phyloP scores from a whole-genome alignment of 331 rosid species.

The Cucumis variabilis region DNA sequence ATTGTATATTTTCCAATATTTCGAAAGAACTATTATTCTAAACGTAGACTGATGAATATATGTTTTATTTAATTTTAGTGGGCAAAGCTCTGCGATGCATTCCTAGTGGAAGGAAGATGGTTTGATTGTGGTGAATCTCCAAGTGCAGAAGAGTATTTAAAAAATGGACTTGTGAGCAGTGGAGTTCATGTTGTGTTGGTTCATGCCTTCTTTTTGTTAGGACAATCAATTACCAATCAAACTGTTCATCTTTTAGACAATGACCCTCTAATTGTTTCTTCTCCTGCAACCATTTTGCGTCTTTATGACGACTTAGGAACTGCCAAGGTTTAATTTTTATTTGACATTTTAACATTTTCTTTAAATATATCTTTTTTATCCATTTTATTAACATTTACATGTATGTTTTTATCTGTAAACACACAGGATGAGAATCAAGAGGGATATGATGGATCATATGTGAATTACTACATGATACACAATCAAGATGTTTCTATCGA shows the following conservation, averaged over 20 bases:
- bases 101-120: conserved; percentile 62
- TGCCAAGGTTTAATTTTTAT: conserved; percentile 27
- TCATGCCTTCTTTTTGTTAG: conserved; percentile 53
- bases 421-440: conserved; percentile 47
- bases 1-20: no score
- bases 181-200: conserved; percentile 56
- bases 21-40: no score
- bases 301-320: conserved; percentile 68
- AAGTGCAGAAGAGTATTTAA: conserved; percentile 53
- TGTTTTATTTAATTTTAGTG: conserved; percentile 37
- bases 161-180: conserved; percentile 51
- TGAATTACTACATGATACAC: conserved; percentile 55
- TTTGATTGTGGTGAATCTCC: conserved; percentile 48
- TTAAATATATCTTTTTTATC: no score
- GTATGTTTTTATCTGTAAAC: not conserved
- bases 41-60: not conserved
- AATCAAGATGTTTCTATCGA: conserved; percentile 38
- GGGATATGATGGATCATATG: conserved; percentile 67
- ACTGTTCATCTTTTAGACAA: conserved; percentile 41
- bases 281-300: conserved; percentile 51
- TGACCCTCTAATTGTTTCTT: conserved; percentile 46
- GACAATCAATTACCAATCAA: conserved; percentile 32
- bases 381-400: not conserved
- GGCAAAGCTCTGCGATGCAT: conserved; percentile 52
- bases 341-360: not conserved